phyloP scores from a whole-genome alignment of 2,329 filamentous ascomycete genomes.

The Laburnicola sp. region DNA sequence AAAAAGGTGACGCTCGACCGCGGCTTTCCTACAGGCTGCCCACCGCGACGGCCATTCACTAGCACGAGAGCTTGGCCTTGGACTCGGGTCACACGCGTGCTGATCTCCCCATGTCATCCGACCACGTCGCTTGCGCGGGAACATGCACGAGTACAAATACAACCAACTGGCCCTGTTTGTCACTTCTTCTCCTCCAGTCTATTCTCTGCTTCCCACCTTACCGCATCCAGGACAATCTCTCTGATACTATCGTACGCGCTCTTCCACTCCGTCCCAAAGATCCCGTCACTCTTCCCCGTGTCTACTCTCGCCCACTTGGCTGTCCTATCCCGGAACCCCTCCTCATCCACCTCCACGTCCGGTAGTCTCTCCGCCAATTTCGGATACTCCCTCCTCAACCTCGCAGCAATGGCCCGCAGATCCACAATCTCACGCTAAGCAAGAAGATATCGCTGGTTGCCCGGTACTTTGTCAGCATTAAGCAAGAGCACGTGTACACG shows the following conservation, averaged over 20 bases:
- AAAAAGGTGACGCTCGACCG: slow-evolving; percentile 5
- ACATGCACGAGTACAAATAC: neutral
- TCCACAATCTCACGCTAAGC: slow-evolving; percentile 4
- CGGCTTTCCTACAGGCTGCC: slow-evolving; percentile 6
- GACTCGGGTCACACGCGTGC: too few relatives aligned
- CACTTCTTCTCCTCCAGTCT: slow-evolving; percentile 15
- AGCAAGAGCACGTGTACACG: slow-evolving; percentile 16
- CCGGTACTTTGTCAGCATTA: slow-evolving; percentile 9
- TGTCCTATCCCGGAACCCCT: neutral
- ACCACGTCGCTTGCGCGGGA: too few relatives aligned
- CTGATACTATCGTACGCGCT: slow-evolving; percentile 15
- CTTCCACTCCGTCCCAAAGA: slow-evolving; percentile 23
- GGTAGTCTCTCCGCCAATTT: slow-evolving; percentile 13
- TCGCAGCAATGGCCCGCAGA: slow-evolving; percentile 9
- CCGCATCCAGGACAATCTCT: slow-evolving; percentile 16
- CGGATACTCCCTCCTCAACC: slow-evolving; percentile 14
- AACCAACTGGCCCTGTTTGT: slow-evolving; percentile 19
- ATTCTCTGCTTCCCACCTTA: slow-evolving; percentile 13
- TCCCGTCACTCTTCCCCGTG: slow-evolving; percentile 14
- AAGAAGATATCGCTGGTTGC: slow-evolving; percentile 20
- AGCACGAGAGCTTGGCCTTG: too few relatives aligned
- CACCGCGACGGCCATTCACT: neutral
- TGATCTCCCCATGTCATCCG: too few relatives aligned
- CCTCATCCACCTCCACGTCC: slow-evolving; percentile 5
- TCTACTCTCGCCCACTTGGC: slow-evolving; percentile 12